These are phyloP conservation scores for Xylariaceae sp. DNA, from an alignment of 2,329 filamentous ascomycete species.

Conservation along the genomic window DNA sequence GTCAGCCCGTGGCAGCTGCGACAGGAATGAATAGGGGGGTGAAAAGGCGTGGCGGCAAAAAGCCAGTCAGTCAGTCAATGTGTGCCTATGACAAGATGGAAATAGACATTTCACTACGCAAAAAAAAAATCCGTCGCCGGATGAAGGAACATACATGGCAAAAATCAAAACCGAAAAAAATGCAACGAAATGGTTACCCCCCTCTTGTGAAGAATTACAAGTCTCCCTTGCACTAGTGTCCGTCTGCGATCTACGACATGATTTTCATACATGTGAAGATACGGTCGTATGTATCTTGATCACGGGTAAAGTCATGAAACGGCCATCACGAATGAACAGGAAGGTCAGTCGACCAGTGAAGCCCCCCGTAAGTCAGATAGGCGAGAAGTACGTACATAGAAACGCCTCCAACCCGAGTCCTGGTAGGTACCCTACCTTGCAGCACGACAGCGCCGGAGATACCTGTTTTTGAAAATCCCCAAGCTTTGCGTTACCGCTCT, in stretches of 20 bases:
- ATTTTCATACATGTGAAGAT: not conserved
- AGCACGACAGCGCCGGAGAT: too few relatives aligned
- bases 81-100: conserved; percentile 31
- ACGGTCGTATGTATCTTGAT: not conserved
- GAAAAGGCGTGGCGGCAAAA: conserved; percentile 22
- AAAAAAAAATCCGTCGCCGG: conserved; percentile 36
- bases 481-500: too few relatives aligned
- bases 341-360: not conserved
- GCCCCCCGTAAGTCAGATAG: not conserved
- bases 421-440: not conserved
- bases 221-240: not conserved
- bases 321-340: not conserved
- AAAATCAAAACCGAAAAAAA: conserved; percentile 5
- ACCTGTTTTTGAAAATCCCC: too few relatives aligned
- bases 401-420: not conserved
- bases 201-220: not conserved
- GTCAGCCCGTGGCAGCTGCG: conserved; percentile 12
- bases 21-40: conserved; percentile 24
- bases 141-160: conserved; percentile 29
- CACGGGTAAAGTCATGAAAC: not conserved
- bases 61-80: conserved; percentile 15
- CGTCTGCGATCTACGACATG: not conserved
- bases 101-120: conserved; percentile 38
- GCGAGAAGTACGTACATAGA: not conserved
- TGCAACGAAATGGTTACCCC: conserved; percentile 11